Base-by-base conservation (phyloP, 176 grass and related monocot species). In the Canna indica region DNA sequence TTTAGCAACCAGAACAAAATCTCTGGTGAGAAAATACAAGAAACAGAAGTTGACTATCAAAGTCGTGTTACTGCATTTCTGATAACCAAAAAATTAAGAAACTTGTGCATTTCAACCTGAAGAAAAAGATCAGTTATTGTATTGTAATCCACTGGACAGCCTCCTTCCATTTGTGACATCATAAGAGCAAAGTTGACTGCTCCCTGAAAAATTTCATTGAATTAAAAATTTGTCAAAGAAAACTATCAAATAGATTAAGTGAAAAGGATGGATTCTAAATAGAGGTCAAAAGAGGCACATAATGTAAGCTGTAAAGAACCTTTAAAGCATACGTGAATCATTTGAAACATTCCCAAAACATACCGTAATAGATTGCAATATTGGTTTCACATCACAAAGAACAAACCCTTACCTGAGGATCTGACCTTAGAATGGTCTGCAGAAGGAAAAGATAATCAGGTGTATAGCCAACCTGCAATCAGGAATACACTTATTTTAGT, bases 121-220 rank as follows among this genome's bases (percentile, higher is more conserved):
- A 38, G 36, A 81, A 96, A 96, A 30, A 96, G 85, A 76, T 96
- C 92, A 45, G 92, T 96, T 34, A 96, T 96, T 17, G 88, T 96
- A 68, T 96, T 96, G 67, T 96, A 96, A 69, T 96, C 91, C n/a
- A 96, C 69, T 38, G 88, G 91, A 60, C 91, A 96, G 9, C 91
- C 91, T 30, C 84, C 93, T 73, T 97, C 93, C 93, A 92, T 97
- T 87, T 97, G 93, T 80, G 93, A 92, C 91, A 96, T 91, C 91
- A 96, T 96, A 38, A 96, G 85, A 71, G 91, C 83, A 91, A 96
- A 96, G 77, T 97, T 92, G 16, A 97, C 88, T 72, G 93, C 93
- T 73, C 88, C 93, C 88, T 92, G 80, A 38, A 38, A 38, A 38
- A 38, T 38, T 38, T 38, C 36, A 38, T 12, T 38, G 36, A 38